phyloP scores from a whole-genome alignment of 768 basidiomycete species.

The Termitomyces bulborhizus region DNA sequence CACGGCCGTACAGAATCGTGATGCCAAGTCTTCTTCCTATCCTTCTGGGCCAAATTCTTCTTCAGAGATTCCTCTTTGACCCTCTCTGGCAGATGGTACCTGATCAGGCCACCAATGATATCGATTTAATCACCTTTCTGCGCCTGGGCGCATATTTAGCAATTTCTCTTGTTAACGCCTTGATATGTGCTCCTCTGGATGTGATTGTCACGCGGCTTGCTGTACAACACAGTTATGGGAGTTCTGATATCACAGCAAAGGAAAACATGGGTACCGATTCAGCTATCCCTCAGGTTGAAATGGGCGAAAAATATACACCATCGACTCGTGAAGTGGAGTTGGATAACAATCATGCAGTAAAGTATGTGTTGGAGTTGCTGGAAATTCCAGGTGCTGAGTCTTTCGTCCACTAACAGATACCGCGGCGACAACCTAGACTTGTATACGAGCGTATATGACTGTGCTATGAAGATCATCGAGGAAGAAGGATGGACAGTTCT shows the following conservation, averaged over 20 bases:
- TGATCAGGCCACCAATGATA: not conserved
- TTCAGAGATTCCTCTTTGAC: slow-evolving; percentile 11
- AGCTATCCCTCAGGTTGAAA: not conserved
- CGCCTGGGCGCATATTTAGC: not conserved
- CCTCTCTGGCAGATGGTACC: slow-evolving; percentile 17
- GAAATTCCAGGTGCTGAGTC: not conserved
- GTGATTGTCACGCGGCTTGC: slow-evolving; percentile 20
- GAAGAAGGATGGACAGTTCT: slow-evolving; percentile 30
- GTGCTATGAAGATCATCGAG: slow-evolving; percentile 21
- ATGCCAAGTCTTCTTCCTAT: slow-evolving; percentile 48
- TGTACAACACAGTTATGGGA: slow-evolving; percentile 15
- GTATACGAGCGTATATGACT: slow-evolving; percentile 24
- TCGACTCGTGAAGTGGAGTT: not conserved
- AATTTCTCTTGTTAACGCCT: slow-evolving; percentile 10
- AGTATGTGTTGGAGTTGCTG: slow-evolving; percentile 2
- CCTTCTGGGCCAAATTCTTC: slow-evolving; percentile 34
- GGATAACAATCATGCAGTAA: slow-evolving; percentile 3
- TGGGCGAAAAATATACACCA: not conserved
- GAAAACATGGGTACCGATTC: not conserved
- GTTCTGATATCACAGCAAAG: not conserved
- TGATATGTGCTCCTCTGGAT: slow-evolving; percentile 19
- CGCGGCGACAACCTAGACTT: slow-evolving; percentile 20
- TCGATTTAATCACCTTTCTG: not conserved
- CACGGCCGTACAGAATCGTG: slow-evolving; percentile 50
- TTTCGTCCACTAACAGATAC: slow-evolving; percentile 16